Percentiles rank a stretch among this genome's conserved stretches.
Conservation (phyloP, 352 stramenopile genomes). For the Phytophthora macrochlamydospora region DNA sequence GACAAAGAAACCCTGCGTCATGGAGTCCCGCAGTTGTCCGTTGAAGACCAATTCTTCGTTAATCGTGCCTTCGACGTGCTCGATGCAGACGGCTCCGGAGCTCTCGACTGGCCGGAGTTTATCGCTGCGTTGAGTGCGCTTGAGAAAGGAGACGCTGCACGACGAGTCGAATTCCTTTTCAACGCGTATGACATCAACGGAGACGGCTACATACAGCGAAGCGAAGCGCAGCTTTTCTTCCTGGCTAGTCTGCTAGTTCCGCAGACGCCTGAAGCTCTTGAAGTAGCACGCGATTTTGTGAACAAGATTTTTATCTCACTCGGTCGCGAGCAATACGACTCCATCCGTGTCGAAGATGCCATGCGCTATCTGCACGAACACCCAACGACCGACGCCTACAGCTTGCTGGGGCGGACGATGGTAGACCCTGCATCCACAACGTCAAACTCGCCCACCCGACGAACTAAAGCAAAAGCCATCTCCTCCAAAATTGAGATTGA, state of each 20-base stretch:
- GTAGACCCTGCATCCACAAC: conserved; percentile 33
- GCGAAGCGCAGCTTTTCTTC: conserved; percentile 69
- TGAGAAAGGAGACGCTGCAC: conserved; percentile 59
- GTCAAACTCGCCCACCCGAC: conserved; percentile 6
- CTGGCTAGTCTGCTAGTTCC: conserved; percentile 57
- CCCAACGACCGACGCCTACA: conserved; percentile 59
- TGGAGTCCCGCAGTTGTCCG: conserved; percentile 59
- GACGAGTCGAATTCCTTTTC: conserved; percentile 71
- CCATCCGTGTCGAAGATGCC: conserved; percentile 52
- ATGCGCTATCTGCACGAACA: conserved; percentile 55
- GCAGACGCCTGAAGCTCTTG: conserved; percentile 44
- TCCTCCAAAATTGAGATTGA: background rate
- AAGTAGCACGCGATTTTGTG: conserved; percentile 65
- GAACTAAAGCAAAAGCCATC: background rate
- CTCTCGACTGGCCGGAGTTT: conserved; percentile 79
- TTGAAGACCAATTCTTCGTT: conserved; percentile 79
- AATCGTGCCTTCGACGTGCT: conserved; percentile 74
- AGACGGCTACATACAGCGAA: conserved; percentile 60
- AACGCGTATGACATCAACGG: conserved; percentile 78
- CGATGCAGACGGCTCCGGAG: conserved; percentile 61
- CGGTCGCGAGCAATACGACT: conserved; percentile 39
- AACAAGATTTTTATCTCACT: conserved; percentile 66
- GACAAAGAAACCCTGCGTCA: conserved; percentile 74
- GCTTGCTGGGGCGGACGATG: conserved; percentile 73
- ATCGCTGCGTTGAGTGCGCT: conserved; percentile 68